phyloP scores from a whole-genome alignment of 2,329 filamentous ascomycete species.

The Neofusicoccum sp. region DNA sequence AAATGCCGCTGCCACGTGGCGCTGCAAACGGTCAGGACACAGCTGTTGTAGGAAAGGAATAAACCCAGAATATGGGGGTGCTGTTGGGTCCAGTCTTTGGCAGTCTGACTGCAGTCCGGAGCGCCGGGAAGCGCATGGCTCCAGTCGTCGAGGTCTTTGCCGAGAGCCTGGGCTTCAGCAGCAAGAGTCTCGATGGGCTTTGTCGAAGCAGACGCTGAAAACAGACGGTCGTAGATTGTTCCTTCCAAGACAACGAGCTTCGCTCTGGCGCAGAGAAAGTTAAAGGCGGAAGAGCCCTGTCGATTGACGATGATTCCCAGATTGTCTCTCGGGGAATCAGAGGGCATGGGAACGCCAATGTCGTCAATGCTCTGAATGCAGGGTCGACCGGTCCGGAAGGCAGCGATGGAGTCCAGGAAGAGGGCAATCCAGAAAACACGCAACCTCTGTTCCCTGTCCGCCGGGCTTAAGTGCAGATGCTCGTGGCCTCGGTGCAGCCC shows the following conservation, averaged over 20 bases:
- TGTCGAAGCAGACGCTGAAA: not conserved
- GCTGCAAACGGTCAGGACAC: not conserved
- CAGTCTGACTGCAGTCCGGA: not conserved
- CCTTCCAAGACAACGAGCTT: not conserved
- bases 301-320: not conserved
- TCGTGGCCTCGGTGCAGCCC: not conserved
- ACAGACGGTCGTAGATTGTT: not conserved
- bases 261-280: not conserved
- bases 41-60: constrained; percentile 2
- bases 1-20: constrained; percentile 14
- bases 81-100: not conserved
- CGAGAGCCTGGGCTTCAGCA: not conserved
- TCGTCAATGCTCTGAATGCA: constrained; percentile 7
- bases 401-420: not conserved
- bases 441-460: constrained; percentile 2
- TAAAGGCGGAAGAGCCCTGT: not conserved
- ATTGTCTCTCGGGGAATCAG: not conserved
- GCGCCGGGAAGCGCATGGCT: not conserved
- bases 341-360: not conserved
- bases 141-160: not conserved
- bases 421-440: constrained; percentile 8
- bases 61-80: not conserved
- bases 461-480: not conserved
- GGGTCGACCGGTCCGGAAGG: not conserved
- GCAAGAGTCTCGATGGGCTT: not conserved